Evolutionary conservation across 1,284 basidiomycete genomes (phyloP).

Genomic region (Wolfiporia cocos): DNA sequence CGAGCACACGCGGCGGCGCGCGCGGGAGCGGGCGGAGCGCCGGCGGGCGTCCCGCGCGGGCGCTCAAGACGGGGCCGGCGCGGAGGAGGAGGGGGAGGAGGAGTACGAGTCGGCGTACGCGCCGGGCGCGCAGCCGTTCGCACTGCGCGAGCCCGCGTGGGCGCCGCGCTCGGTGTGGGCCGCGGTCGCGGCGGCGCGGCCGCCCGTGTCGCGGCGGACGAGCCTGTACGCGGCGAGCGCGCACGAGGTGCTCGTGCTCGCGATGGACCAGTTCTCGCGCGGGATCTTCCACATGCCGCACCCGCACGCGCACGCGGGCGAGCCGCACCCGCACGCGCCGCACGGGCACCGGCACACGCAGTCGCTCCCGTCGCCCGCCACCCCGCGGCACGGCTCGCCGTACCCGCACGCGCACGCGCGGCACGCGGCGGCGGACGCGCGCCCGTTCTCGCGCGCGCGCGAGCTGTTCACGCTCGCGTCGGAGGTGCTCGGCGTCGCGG

Average conservation of each 20-base stretch:
- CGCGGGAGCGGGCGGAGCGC: conserved; percentile 7
- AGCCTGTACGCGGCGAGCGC: conserved; percentile 36
- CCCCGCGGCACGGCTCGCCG: conserved; percentile 8
- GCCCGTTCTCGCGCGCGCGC: conserved; percentile 44
- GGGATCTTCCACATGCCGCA: conserved; percentile 70
- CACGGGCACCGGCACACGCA: conserved; percentile 15
- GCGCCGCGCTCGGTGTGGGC: conserved; percentile 47
- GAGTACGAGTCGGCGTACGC: conserved; percentile 11
- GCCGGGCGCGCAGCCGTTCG: conserved; percentile 15
- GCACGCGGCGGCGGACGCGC: conserved; percentile 7
- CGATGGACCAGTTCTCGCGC: conserved; percentile 61
- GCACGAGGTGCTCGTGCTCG: conserved; percentile 48
- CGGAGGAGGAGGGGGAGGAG: conserved; percentile 5
- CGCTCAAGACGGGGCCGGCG: background rate
- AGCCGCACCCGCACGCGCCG: conserved; percentile 22
- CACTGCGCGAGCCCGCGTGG: conserved; percentile 40
- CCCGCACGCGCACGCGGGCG: conserved; percentile 39
- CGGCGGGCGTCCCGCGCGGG: conserved; percentile 2
- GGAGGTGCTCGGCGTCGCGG: conserved; percentile 53
- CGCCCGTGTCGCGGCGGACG: conserved; percentile 47
- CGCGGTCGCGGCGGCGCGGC: conserved; percentile 42
- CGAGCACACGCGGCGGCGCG: conserved; percentile 13
- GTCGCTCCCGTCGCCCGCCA: background rate
- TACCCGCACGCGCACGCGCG: conserved; percentile 8
- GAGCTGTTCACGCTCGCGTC: conserved; percentile 56